Evolutionary conservation across 768 basidiomycete species (phyloP).

Genomic region (Sporobolomyces pararoseus): DNA sequence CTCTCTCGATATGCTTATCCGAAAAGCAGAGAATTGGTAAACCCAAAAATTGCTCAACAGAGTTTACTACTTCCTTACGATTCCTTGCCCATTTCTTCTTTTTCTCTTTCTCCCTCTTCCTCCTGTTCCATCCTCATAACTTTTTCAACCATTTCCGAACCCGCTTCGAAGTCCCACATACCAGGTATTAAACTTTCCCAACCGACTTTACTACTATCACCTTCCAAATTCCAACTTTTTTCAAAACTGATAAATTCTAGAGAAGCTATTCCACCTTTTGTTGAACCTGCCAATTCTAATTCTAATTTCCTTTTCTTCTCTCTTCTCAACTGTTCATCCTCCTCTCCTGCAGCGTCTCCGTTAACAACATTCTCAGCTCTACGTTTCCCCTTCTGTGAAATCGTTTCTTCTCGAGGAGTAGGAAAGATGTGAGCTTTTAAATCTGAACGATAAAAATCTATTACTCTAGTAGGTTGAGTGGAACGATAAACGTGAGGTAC

Average conservation of each 20-base stretch:
- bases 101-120: too few species aligned
- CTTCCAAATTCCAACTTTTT: slow-evolving; percentile 27
- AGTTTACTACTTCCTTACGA: too few species aligned
- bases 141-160: not conserved
- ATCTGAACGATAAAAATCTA: slow-evolving; percentile 61
- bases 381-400: slow-evolving; percentile 45
- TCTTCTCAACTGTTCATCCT: slow-evolving; percentile 49
- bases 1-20: too few species aligned
- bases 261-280: slow-evolving; percentile 19
- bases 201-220: not conserved
- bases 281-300: slow-evolving; percentile 21
- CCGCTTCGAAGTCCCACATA: slow-evolving; percentile 37
- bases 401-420: too few species aligned
- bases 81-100: too few species aligned
- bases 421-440: slow-evolving; percentile 51
- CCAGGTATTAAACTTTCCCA: slow-evolving; percentile 26
- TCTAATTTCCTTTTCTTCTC: slow-evolving; percentile 1
- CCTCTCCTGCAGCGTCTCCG: slow-evolving; percentile 65
- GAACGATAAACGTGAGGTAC: slow-evolving; percentile 69
- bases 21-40: too few species aligned
- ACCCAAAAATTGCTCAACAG: too few species aligned
- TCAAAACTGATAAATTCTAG: slow-evolving; percentile 22
- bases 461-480: slow-evolving; percentile 65
- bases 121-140: too few species aligned
- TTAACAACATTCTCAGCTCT: not conserved